phyloP scores from a whole-genome alignment of 345 rosid species.

The Cochlearia excelsa region DNA sequence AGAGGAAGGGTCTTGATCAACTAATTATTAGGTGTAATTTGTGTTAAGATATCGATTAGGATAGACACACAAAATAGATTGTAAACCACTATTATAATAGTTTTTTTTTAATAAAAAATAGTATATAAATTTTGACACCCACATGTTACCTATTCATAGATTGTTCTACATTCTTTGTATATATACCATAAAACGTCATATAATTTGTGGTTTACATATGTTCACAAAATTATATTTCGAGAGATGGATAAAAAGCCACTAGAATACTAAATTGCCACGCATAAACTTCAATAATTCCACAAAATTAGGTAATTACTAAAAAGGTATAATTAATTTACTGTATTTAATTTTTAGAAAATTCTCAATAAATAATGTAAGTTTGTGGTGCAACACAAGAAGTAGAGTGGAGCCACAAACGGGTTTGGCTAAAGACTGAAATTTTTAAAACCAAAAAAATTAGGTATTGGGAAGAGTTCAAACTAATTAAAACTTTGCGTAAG shows the following conservation, averaged over 20 bases:
- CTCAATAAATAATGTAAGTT: no score
- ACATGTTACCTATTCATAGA: no score
- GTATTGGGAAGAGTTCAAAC: constrained; percentile 37
- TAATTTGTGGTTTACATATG: constrained; percentile 11
- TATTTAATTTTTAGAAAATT: no score
- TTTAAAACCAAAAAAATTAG: no score
- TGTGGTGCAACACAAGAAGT: constrained; percentile 34
- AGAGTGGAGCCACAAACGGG: constrained; percentile 34
- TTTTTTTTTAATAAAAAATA: no score
- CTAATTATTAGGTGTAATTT: constrained; percentile 22
- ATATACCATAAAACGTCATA: neutral
- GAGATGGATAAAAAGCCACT: neutral
- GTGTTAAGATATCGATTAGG: constrained; percentile 33
- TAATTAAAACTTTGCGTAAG: constrained; percentile 39
- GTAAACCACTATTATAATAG: constrained; percentile 5
- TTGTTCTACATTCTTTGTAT: constrained; percentile 1
- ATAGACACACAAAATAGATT: constrained; percentile 30
- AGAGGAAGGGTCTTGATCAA: constrained; percentile 7
- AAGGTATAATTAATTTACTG: no score
- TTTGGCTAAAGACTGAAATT: constrained; percentile 35
- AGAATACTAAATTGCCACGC: no score
- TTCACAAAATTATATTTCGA: neutral
- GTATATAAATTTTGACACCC: neutral
- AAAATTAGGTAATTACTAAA: no score
- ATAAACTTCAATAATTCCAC: no score